These are phyloP conservation scores for Oemleria cerasiformis DNA, from an alignment of 306 rosid species.

Conservation along the genomic window DNA sequence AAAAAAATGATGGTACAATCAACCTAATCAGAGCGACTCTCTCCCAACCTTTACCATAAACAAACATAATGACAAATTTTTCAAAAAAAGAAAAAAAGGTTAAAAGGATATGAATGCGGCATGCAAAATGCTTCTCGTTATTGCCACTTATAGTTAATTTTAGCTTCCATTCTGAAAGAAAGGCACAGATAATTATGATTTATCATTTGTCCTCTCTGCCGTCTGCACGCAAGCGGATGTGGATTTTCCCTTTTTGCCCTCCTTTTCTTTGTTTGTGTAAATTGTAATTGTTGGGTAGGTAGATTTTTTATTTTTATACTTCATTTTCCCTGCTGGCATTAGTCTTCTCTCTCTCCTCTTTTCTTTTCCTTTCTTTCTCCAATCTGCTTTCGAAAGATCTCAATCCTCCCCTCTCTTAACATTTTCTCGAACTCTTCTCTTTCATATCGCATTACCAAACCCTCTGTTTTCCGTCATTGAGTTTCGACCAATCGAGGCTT, in stretches of 20 bases:
- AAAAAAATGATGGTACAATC: too few species aligned
- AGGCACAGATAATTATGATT: neutral
- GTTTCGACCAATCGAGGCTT: too few species aligned
- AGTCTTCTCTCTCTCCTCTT: conserved; percentile 18
- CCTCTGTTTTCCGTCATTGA: too few species aligned
- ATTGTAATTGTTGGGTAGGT: neutral
- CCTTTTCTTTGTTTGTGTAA: conserved; percentile 6
- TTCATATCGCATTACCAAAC: neutral
- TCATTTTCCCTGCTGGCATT: conserved; percentile 29
- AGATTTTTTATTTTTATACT: conserved; percentile 11
- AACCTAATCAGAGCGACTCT: too few species aligned
- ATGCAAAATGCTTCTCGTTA: conserved; percentile 6
- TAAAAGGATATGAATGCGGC: neutral
- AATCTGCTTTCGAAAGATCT: conserved; percentile 13
- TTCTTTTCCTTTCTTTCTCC: conserved; percentile 15
- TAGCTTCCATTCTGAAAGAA: conserved; percentile 3
- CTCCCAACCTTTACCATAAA: neutral
- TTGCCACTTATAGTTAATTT: neutral
- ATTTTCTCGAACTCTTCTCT: conserved; percentile 4
- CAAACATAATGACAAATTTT: neutral
- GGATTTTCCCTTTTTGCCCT: neutral
- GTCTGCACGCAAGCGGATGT: conserved; percentile 22
- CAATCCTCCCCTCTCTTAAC: conserved; percentile 9
- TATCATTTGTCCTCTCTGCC: conserved; percentile 26
- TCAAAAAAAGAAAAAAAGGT: neutral